These are phyloP conservation scores for Aschersonia sp. DNA, from an alignment of 2,329 filamentous ascomycete species.

Conservation along the genomic window DNA sequence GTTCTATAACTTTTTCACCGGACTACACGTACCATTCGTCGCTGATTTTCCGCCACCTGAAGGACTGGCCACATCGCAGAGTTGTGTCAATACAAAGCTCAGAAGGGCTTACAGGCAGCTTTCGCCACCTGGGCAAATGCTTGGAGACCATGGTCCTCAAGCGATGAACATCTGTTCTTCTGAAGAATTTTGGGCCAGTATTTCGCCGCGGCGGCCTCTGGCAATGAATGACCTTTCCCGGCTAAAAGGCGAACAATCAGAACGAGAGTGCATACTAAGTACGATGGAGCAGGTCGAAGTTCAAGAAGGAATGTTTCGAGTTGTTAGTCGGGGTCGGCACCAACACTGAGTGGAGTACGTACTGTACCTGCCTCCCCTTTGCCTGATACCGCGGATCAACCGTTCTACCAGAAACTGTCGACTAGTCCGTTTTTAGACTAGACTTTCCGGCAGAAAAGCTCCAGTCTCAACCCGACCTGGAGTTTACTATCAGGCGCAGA, in stretches of 20 bases:
- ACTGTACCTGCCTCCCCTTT: too few species aligned
- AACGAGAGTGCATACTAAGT: too few species aligned
- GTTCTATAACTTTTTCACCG: background rate
- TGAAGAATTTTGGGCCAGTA: background rate
- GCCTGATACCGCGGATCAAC: background rate
- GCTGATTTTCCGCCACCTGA: constrained; percentile 78
- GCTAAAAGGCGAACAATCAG: too few species aligned
- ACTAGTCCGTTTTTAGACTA: constrained; percentile 13
- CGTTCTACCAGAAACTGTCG: background rate
- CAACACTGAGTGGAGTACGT: too few species aligned
- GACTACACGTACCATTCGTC: constrained; percentile 56
- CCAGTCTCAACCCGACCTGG: constrained; percentile 22
- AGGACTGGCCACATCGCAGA: constrained; percentile 87
- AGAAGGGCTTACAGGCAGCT: constrained; percentile 64
- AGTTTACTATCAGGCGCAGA: too few species aligned
- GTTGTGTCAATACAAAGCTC: constrained; percentile 94
- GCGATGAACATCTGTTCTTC: background rate
- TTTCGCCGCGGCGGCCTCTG: too few species aligned
- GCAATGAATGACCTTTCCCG: too few species aligned
- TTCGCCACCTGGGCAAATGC: constrained; percentile 66
- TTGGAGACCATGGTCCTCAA: constrained; percentile 19
- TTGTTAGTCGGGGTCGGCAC: background rate
- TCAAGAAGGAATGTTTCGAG: background rate
- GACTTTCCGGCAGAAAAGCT: constrained; percentile 24
- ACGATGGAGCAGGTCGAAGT: too few species aligned